phyloP scores from a whole-genome alignment of 2,329 filamentous ascomycete genomes.

The Fonsecaea pedrosoi region DNA sequence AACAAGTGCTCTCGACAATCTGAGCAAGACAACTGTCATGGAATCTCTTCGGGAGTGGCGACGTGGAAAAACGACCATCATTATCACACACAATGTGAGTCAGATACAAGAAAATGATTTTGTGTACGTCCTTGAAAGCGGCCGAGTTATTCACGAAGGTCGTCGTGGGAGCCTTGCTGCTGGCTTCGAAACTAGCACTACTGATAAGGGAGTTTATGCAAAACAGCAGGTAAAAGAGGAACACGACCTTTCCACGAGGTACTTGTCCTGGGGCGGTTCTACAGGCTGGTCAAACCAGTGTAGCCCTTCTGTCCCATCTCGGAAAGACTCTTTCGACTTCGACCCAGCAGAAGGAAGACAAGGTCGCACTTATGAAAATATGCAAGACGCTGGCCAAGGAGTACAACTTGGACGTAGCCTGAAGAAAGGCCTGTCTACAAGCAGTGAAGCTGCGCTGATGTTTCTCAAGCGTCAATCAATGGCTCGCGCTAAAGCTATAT shows the following conservation, averaged over 20 bases:
- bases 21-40: constrained; percentile 72
- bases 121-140: constrained; percentile 78
- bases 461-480: constrained; percentile 28
- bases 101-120: constrained; percentile 77
- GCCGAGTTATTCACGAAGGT: constrained; percentile 72
- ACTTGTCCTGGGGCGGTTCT: background rate
- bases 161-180: constrained; percentile 59
- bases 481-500: constrained; percentile 30
- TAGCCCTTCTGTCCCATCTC: background rate
- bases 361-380: too few species aligned
- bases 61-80: constrained; percentile 80
- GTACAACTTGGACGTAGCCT: background rate
- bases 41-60: constrained; percentile 79
- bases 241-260: too few species aligned
- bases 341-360: background rate
- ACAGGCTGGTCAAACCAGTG: background rate
- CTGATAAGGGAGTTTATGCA: background rate
- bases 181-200: background rate
- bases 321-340: constrained; percentile 24
- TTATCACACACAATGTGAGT: constrained; percentile 88
- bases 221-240: background rate
- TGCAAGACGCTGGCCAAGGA: background rate
- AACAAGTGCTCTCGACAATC: constrained; percentile 83
- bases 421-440: constrained; percentile 10
- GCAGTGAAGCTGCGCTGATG: constrained; percentile 20